A percentile compares a stretch with the other conserved stretches of the same genome.
phyloP scores from a whole-genome alignment of 108 stramenopile genomes.

The Seminavis robusta region DNA sequence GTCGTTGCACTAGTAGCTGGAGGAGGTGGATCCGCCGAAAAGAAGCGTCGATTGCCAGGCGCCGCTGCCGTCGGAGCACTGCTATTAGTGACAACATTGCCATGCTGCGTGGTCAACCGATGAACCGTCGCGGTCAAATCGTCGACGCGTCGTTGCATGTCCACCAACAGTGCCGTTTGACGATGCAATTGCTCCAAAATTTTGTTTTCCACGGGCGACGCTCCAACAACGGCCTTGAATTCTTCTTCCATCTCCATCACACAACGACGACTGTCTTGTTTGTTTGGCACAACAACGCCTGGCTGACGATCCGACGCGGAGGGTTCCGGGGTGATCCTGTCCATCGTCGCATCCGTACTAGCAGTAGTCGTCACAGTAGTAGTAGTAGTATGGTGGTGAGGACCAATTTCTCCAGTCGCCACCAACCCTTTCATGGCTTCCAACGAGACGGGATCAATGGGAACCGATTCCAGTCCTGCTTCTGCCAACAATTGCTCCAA shows the following conservation, averaged over 20 bases:
- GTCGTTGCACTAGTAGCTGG: not conserved
- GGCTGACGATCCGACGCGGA: too few species aligned
- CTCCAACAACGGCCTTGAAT: too few species aligned
- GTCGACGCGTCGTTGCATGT: conserved; percentile 29
- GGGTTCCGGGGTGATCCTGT: too few species aligned
- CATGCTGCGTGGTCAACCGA: not conserved
- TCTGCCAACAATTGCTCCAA: conserved; percentile 15
- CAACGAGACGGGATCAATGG: conserved; percentile 26
- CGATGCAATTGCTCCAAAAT: conserved; percentile 22
- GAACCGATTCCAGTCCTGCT: conserved; percentile 25
- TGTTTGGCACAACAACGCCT: too few species aligned
- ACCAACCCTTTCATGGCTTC: conserved; percentile 11
- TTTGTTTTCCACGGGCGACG: not conserved
- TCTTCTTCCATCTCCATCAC: too few species aligned
- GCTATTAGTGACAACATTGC: not conserved
- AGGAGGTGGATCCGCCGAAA: not conserved
- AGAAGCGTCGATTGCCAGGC: not conserved
- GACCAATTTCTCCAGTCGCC: not conserved
- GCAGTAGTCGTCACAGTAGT: not conserved
- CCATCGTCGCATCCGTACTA: not conserved
- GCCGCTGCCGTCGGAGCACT: not conserved
- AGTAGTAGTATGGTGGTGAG: not conserved
- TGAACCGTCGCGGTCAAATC: conserved; percentile 17
- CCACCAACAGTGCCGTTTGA: conserved; percentile 27
- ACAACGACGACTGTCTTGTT: too few species aligned